Base-by-base conservation (phyloP, 148 eudicot genomes). In the Suaeda aralocaspica region DNA sequence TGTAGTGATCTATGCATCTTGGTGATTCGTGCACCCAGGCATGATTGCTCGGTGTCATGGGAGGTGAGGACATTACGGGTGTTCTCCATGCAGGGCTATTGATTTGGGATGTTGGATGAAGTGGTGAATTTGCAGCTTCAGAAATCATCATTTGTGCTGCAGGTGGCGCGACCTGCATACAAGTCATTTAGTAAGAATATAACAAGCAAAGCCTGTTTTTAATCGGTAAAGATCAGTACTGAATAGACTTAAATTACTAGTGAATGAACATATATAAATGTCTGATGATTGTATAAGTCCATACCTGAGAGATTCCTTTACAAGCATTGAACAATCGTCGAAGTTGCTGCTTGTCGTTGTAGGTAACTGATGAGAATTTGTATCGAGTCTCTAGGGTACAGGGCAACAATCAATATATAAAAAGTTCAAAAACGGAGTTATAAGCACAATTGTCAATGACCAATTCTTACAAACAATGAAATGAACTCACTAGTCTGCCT, bases 221-320 rank as follows among this genome's bases (percentile, higher is more conserved):
- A 36, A 36, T 36, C 8, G 4, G 41, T 36, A 36, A 36, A 8
- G 8, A 36, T 36, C 8, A 36, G 8, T 36, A 36, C 8, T 36
- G 5, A 36, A 36, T 36, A 36, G 41, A 36, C 5, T 8, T 36
- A 36, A 3, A 4, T 36, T 36, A 36, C 41, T 36, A 36, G 41
- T 36, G 41, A 3, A 3, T 36, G 8, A 4, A 3, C 41, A 3
- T 4, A 36, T 36, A 36, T 36, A 8, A 36, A 8, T 36, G 41
- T 36, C 19, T 13, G 15, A 14, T n/a, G n/a, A n/a, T n/a, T n/a
- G n/a, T n/a, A n/a, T n/a, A n/a, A n/a, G n/a, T n/a, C n/a, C n/a
- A 67, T 78, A 80, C 87, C 90, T 86, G 90, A 62, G 79, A 76
- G 68, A 78, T 78, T 48, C 87, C 86, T 55, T 82, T 80, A 73